Base-by-base conservation (phyloP, 2,329 filamentous ascomycete genomes). In the Aspergillus ochraceus region DNA sequence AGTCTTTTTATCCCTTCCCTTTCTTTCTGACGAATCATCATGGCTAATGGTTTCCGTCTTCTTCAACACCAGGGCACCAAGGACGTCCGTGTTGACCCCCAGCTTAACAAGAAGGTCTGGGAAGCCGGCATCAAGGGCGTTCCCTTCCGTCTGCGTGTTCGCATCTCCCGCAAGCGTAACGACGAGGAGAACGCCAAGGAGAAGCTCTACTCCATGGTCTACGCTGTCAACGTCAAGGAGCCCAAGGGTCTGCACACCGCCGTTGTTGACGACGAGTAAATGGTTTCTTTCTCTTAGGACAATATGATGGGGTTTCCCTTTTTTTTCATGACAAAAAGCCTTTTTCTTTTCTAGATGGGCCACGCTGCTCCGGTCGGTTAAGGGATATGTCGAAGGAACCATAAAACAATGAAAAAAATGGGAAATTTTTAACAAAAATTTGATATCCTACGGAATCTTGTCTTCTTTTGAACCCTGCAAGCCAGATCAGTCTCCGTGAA, bases 31-130 rank as follows among this genome's bases (percentile, higher is more conserved):
- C 9, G 11, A 12, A 1, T n/a, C 19, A 32, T 49, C 46, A 29
- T 19, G 4, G 52, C 59, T 63, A 49, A 61, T 49, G 51, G 51
- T 55, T 39, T 54, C 36, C 62, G 30, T 55, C 50, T 24, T 11
- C 24, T 54, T 51, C 36, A 61, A 46, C 20, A 30, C 12, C 73
- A 99, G 95, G 94, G 94, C 79, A 99, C 95, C 83, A 83, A 86
- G 77, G 95, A 99, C 80, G 95, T 99, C 84, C 95, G 95, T 76
- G 84, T 99, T 79, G 95, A 99, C 88, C 95, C 95, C 77, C 90
- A 95, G 85, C 85, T 99, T 78, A 99, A 99, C 90, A 99, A 99
- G 91, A 98, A 99, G 88, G 94, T 99, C 81, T 99, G 95, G 95
- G 95, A 99, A 85, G 86, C 90, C 78, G 95, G 95, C 82, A 89